phyloP scores from a whole-genome alignment of 192 early-diverging fungal genomes.

The Umbelopsis isabellina region DNA sequence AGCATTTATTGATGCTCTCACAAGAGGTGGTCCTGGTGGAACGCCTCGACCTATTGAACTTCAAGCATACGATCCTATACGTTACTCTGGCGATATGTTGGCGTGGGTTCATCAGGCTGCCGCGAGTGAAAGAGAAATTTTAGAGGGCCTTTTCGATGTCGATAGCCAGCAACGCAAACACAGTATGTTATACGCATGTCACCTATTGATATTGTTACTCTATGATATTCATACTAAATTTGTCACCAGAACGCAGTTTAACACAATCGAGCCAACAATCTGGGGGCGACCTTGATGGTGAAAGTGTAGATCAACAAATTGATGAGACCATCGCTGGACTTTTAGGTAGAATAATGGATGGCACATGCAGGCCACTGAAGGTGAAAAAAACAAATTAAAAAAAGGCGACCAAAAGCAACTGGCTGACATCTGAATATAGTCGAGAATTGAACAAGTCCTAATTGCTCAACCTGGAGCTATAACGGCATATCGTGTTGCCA shows the following conservation, averaged over 20 bases:
- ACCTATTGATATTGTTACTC: slow-evolving; percentile 44
- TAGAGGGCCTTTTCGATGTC: slow-evolving; percentile 72
- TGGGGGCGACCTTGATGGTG: not conserved
- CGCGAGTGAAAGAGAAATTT: slow-evolving; percentile 85
- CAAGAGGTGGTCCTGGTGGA: slow-evolving; percentile 74
- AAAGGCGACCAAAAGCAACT: not conserved
- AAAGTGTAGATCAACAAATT: slow-evolving; percentile 11
- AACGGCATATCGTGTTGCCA: slow-evolving; percentile 67
- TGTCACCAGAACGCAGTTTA: not conserved
- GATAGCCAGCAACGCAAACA: slow-evolving; percentile 17
- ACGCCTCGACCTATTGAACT: slow-evolving; percentile 90
- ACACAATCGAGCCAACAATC: not conserved
- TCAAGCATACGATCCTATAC: slow-evolving; percentile 87
- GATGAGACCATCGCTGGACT: slow-evolving; percentile 37
- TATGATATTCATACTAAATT: not conserved
- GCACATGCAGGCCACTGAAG: slow-evolving; percentile 74
- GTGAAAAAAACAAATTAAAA: no score
- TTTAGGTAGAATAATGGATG: slow-evolving; percentile 73
- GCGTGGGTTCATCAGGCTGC: slow-evolving; percentile 96
- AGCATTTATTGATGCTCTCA: slow-evolving; percentile 75
- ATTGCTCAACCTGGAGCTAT: slow-evolving; percentile 66
- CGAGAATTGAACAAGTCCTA: slow-evolving; percentile 79
- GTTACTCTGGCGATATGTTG: slow-evolving; percentile 95
- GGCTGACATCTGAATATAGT: slow-evolving; percentile 36
- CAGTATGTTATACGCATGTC: slow-evolving; percentile 20